Conservation (phyloP, 2,329 filamentous ascomycete species). For the Helotiales sp. region DNA sequence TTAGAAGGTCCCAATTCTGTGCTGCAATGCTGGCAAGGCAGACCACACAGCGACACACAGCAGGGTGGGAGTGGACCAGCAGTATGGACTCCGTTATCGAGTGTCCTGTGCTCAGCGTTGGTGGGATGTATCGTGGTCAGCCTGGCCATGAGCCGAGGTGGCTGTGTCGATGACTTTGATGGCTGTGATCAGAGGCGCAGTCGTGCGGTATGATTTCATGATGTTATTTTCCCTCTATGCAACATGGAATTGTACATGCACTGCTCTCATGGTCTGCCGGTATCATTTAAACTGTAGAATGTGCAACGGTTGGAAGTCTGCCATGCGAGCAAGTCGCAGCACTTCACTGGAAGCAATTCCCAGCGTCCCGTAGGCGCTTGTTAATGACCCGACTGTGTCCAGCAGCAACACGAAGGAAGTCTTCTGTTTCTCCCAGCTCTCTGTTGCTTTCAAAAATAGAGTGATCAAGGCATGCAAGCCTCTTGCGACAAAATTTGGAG, state of each 20-base stretch:
- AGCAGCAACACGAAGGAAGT: no score
- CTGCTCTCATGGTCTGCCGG: neutral
- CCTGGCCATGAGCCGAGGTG: neutral
- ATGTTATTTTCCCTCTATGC: neutral
- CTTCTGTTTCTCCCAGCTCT: no score
- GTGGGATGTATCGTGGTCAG: neutral
- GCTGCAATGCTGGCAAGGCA: neutral
- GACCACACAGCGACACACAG: neutral
- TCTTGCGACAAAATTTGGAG: neutral
- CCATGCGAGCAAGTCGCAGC: neutral
- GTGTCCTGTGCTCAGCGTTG: neutral
- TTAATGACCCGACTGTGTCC: no score
- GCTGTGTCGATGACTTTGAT: neutral
- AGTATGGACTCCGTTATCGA: neutral
- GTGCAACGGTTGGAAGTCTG: neutral
- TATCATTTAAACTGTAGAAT: neutral
- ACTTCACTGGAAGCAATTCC: no score
- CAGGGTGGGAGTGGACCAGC: neutral
- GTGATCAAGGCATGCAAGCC: neutral
- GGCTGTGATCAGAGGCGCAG: neutral
- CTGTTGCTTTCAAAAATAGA: neutral
- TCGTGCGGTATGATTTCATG: neutral
- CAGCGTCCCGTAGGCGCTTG: no score
- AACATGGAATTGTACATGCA: neutral
- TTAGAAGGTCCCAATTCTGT: neutral